These are phyloP conservation scores for Balamuthia mandrillaris DNA, from an alignment of 208 protist species.

Conservation along the genomic window DNA sequence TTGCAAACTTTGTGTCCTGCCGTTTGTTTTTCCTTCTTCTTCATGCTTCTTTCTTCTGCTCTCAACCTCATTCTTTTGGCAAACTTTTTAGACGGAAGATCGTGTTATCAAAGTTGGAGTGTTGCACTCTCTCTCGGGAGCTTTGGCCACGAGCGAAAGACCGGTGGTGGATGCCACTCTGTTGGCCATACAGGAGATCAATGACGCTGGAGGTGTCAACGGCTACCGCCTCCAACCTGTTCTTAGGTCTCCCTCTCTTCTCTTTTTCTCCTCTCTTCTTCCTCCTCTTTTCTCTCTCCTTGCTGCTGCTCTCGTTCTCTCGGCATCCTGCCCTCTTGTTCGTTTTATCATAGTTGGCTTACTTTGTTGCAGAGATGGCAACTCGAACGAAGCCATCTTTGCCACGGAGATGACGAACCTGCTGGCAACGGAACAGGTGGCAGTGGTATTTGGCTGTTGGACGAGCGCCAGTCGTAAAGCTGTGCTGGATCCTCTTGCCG, in stretches of 20 bases:
- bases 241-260: no score
- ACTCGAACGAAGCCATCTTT: not conserved
- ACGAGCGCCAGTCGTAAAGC: slow-evolving; percentile 1
- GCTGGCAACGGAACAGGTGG: not conserved
- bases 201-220: not conserved
- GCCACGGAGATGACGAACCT: not conserved
- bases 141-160: not conserved
- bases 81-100: not conserved
- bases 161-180: slow-evolving; percentile 3
- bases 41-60: not conserved
- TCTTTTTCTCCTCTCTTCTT: no score
- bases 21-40: not conserved
- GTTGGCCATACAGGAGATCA: slow-evolving; percentile 16
- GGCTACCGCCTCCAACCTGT: not conserved
- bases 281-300: no score
- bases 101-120: not conserved
- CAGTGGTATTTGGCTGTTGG: slow-evolving; percentile 18
- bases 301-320: no score
- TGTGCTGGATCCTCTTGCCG: not conserved
- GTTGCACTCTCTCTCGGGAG: not conserved
- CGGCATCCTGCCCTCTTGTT: no score
- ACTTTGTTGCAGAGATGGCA: no score
- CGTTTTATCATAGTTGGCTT: no score
- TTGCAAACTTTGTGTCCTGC: not conserved
- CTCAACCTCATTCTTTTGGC: not conserved